Evolutionary conservation across 2,329 filamentous ascomycete genomes (phyloP).

Genomic region (Nannizziopsis arthrosporioides): DNA sequence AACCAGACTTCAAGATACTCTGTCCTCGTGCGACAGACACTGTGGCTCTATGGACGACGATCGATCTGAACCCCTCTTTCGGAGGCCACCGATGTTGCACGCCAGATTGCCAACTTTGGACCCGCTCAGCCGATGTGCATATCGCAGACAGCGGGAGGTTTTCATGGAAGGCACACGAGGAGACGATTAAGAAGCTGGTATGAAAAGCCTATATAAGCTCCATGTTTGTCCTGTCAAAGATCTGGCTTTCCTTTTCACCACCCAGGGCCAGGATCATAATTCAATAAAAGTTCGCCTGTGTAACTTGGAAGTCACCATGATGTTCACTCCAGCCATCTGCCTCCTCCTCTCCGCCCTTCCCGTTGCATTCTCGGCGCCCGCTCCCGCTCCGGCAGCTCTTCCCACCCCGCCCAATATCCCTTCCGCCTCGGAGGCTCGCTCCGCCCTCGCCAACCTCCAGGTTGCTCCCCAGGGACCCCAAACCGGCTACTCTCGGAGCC

Average conservation of each 20-base stretch:
- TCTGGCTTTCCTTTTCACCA: no score
- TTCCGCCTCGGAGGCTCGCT: slow-evolving; percentile 44
- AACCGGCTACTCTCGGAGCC: slow-evolving; percentile 50
- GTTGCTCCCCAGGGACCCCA: slow-evolving; percentile 46
- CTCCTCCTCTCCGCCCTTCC: slow-evolving; percentile 14
- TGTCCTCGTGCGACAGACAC: background rate
- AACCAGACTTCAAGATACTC: background rate
- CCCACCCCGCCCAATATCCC: slow-evolving; percentile 52
- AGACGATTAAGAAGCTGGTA: no score
- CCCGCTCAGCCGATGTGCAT: no score
- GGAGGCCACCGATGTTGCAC: background rate
- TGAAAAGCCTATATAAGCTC: no score
- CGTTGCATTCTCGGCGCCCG: slow-evolving; percentile 15
- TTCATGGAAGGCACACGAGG: no score
- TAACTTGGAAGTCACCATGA: background rate
- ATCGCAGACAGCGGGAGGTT: no score
- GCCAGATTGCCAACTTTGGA: no score
- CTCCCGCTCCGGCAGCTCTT: slow-evolving; percentile 17
- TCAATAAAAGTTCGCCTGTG: no score
- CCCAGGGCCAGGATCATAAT: no score
- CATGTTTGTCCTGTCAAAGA: no score
- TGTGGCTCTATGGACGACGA: slow-evolving; percentile 5
- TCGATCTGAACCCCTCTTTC: background rate
- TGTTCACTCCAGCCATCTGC: slow-evolving; percentile 3
- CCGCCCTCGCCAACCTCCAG: slow-evolving; percentile 47